Evolutionary conservation across 2,329 filamentous ascomycete species (phyloP), one percentile per base, ranked within the genome.

Genomic region (Scolecobasidium constrictum): DNA sequence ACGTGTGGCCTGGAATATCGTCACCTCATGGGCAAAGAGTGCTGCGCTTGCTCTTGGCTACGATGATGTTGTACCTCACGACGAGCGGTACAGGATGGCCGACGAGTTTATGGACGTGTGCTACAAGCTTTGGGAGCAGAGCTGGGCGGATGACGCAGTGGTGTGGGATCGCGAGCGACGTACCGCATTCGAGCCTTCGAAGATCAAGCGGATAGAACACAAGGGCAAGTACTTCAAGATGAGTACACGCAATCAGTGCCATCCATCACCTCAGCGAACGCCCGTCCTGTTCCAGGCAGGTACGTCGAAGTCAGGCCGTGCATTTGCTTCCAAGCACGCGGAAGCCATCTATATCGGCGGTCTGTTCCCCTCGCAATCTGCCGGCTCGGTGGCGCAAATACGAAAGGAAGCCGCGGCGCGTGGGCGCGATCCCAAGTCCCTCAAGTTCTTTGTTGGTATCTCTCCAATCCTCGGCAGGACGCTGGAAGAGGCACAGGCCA

Each of bases 181-280:
- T 4, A 22, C 17, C 13, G 39, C 39, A 2, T 41, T 33, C 18
- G 39, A 41, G 23, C 39, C 39, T 2, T 18, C 23, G 4, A 41
- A 41, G 17, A 15, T 41, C 17, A 41, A 20, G 16, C 31, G n/a
- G n/a, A 33, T 41, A 11, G 28, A 41, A 6, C 39, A 41, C 17
- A 33, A 35, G 13, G 39, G 39, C 7, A 56, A 56, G 38, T 66
- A 67, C 42, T 71, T 70, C 51, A 57, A 57, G 34, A 58, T 71
- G 3, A 60, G 59, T 44, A 60, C 64, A 13, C 59, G 61, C 1
- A 66, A 68, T 43, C 67, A 70, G 19, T 67, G 73, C 23, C 67
- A 74, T 38, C 73, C 73, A 0, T 75, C 72, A 0, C 71, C 72
- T 3, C 73, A 77, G 49, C 58, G 73, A 1, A 77, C 73, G 0